Conservation (phyloP, 192 early-diverging fungal species). For the Rhizophagus sp. region DNA sequence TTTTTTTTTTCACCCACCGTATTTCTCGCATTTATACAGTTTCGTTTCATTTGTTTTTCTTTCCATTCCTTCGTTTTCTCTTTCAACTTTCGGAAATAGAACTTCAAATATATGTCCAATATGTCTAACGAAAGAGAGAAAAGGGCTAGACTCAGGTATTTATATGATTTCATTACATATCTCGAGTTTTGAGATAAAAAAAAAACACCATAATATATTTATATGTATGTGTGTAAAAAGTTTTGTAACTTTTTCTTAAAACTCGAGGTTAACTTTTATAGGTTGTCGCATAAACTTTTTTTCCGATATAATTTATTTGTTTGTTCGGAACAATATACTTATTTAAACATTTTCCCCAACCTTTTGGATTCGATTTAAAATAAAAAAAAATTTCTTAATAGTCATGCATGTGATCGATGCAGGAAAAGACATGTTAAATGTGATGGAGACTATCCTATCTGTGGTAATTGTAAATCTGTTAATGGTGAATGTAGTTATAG, state of each 20-base stretch:
- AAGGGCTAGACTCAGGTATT: conserved; percentile 19
- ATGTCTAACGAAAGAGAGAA: conserved; percentile 24
- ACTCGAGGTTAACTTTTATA: background rate
- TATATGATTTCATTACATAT: background rate
- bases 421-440: conserved; percentile 71
- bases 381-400: background rate
- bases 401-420: conserved; percentile 59
- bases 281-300: background rate
- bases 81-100: background rate
- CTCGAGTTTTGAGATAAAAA: background rate
- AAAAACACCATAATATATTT: background rate
- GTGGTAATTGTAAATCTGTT: conserved; percentile 63
- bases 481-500: conserved; percentile 63
- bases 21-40: background rate
- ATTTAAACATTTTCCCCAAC: background rate
- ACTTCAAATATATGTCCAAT: too few relatives aligned
- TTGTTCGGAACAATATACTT: background rate
- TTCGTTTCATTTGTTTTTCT: background rate
- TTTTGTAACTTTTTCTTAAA: background rate
- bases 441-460: conserved; percentile 60
- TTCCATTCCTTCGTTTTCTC: background rate
- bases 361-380: background rate
- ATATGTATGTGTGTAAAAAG: background rate
- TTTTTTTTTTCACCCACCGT: background rate
- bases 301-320: background rate